Evolutionary conservation across 2,329 filamentous ascomycete genomes (phyloP), one percentile per base, ranked within the genome.

Genomic region (Scleromitrula shiraiana): DNA sequence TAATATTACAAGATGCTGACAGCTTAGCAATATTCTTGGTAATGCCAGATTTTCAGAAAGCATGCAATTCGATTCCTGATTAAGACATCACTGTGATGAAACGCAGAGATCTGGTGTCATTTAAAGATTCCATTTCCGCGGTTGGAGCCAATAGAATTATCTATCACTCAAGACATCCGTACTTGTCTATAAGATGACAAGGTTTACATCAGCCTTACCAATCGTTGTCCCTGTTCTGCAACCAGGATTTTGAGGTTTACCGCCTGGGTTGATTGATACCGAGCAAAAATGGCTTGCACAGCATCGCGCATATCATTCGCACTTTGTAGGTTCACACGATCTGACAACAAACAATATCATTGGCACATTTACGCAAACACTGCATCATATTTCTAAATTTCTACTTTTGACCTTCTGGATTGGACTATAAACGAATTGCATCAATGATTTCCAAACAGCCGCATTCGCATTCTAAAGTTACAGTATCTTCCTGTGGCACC

Each of bases 131-230:
- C 19, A 23, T 15, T 39, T 29, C 43, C 33, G 33, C 9, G 23
- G 27, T 3, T 5, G 22, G 8, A 23, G n/a, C 43, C 24, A 39
- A 46, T 39, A 22, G 19, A 30, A 24, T 7, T 10, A 17, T 38
- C 33, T 17, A 38, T 27, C 42, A 23, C 24, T 38, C 19, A 22
- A 24, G 17, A 12, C 30, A n/a, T 33, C 17, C 30, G 14, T n/a
- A 33, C 7, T 7, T 7, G 33, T 15, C 15, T 37, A 10, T 3
- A 22, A 37, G 17, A 19, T 10, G 10, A 22, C 33, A 37, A 37
- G 33, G 19, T 41, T 17, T 7, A 32, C 27, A 47, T 47, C 46
- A 53, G 52, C 52, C 52, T 47, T 50, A 47, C 50, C 50, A 52
- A 45, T 52, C 14, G 17, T 12, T 22, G 19, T 27, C 33, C 46